Base-by-base conservation (phyloP, 768 basidiomycete genomes). In the Termitomyces sp. region DNA sequence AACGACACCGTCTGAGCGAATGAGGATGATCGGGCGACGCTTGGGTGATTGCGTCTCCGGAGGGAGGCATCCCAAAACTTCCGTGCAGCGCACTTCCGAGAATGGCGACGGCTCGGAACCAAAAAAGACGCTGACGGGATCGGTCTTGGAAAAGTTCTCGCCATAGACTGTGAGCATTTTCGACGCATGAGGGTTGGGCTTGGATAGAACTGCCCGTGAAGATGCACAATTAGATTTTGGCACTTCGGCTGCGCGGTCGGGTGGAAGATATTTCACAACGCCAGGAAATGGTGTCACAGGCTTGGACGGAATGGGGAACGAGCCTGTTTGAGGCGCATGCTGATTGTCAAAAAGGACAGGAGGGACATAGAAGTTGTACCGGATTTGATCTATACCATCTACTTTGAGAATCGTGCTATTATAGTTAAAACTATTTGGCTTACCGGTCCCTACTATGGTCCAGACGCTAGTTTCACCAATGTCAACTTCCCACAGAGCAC, bases 391-490 rank as follows among this genome's bases (percentile, higher is more conserved):
- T 87, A 73, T 29, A 25, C 7, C 6, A 37, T 45, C 17, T 16
- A 2, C 16, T 31, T 21, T 29, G 27, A 45, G 6, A 12, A 40
- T 38, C 25, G 4, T 10, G 3, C 10, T 2, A 19, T 5, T 2
- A 19, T 5, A 27, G 29, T 25, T 10, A 14, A 5, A 31, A 40
- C 10, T 46, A 10, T 45, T 46, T 47, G 31, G 45, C 79, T 72
- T 70, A 92, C 91, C 91, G 60, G 90, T 93, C 63, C 93, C 92
- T 59, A 94, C 91, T 62, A 95, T 92, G 4, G 93, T 95, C 93
- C 93, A 95, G 23, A 94, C 90, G 68, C 91, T 92, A 31, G 92
- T 92, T 76, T 95, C 92, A 59, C 92, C 92, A 57, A 93, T 92
- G 69, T 95, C 92, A 54, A 94, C 87, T 67, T 87, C 87, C 91